Base-by-base conservation (phyloP, 176 grass and related monocot species). In the Oryza punctata region DNA sequence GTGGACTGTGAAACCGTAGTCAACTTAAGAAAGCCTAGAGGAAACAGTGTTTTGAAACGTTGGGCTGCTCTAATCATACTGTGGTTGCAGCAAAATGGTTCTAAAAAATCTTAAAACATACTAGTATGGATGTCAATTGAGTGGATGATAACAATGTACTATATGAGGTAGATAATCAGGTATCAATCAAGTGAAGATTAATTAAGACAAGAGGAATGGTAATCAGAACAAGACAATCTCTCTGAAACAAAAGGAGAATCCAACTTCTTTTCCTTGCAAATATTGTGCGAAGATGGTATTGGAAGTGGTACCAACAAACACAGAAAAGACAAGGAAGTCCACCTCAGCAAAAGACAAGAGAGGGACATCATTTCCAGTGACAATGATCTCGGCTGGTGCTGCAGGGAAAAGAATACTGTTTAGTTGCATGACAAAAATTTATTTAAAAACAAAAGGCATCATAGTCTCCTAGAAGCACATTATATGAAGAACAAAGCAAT, bases 341-440 rank as follows among this genome's bases (percentile, higher is more conserved):
- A 96, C 94, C 94, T 96, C 88, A 85, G 86, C 87, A 57, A 65
- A 87, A 81, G 84, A 91, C 68, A 96, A 91, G 59, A 96, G 44
- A 85, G 89, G 91, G 70, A 93, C 86, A 77, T 68, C 65, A 68
- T 87, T 73, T 82, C 63, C 26, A 52, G 77, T 77, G 68, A 59
- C 59, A 65, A 82, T 78, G 61, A 54, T 63, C 57, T 78, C 70
- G 6, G 81, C 76, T 13, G 74, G 69, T 68, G 78, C 93, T 93
- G 90, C 81, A 84, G 26, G 21, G 25, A 35, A 7, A 86, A 83
- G 72, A 24, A 84, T 84, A 29, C 64, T 50, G 37, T 25, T 88
- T 78, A 91, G 76, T 83, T 76, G 10, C 33, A 24, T 0, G 30
- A 41, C 26, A 73, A 32, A 63, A 28, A 76, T 32, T 81, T n/a